phyloP scores from a whole-genome alignment of 2,329 filamentous ascomycete species.

The Cladorrhinum sp. region DNA sequence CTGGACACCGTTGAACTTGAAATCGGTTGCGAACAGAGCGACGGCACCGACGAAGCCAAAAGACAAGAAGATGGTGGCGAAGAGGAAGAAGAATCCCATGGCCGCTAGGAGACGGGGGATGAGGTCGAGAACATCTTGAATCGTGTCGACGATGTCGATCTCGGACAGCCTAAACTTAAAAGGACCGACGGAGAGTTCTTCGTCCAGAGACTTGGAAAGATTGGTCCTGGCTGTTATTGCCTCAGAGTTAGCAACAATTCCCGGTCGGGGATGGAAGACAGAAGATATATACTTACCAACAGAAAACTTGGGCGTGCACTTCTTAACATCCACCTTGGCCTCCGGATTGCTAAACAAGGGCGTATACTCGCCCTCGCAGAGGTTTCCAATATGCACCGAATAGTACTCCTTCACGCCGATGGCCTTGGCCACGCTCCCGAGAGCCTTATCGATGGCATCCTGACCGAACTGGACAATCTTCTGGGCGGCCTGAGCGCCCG shows the following conservation, averaged over 20 bases:
- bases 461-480: conserved; percentile 15
- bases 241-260: background rate
- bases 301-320: conserved; percentile 24
- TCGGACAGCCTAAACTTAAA: conserved; percentile 40
- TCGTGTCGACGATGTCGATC: conserved; percentile 24
- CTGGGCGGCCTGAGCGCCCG: conserved; percentile 14
- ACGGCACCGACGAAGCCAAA: conserved; percentile 38
- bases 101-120: conserved; percentile 48
- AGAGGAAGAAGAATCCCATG: conserved; percentile 48
- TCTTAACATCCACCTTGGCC: conserved; percentile 27
- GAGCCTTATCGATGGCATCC: conserved; percentile 21
- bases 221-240: conserved; percentile 1
- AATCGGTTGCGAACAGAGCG: conserved; percentile 22
- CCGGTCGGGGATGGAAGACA: background rate
- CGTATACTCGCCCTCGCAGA: conserved; percentile 32
- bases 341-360: conserved; percentile 17
- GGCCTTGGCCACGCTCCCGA: conserved; percentile 26
- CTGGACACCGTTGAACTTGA: background rate
- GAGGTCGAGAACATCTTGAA: conserved; percentile 47
- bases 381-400: conserved; percentile 31
- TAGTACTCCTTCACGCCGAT: conserved; percentile 35
- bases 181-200: conserved; percentile 45
- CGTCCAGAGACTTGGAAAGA: conserved; percentile 45
- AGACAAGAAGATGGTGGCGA: conserved; percentile 42
- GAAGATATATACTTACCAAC: background rate